Conservation (phyloP, 371 early-diverging fungal species). For the Mortierella sp. region DNA sequence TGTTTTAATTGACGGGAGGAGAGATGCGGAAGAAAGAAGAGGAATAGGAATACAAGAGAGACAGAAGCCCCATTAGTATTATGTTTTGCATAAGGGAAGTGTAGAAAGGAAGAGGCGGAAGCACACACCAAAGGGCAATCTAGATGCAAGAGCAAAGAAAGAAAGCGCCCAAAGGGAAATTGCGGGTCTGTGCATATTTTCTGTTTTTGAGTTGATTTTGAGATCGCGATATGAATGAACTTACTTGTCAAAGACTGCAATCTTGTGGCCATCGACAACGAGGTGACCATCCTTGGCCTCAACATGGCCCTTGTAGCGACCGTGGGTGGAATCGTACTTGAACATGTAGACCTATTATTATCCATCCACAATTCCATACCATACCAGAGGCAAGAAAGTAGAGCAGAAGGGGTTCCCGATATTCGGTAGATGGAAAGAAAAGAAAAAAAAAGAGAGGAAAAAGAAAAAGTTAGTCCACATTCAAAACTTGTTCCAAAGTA, state of each 20-base stretch:
- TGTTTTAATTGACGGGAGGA: background rate
- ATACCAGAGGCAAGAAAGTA: background rate
- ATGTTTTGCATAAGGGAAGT: background rate
- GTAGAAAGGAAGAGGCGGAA: background rate
- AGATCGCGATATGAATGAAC: constrained; percentile 2
- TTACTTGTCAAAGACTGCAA: constrained; percentile 81
- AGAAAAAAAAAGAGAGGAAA: background rate
- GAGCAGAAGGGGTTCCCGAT: background rate
- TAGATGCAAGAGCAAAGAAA: background rate
- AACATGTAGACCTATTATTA: constrained; percentile 85
- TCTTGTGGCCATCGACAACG: constrained; percentile 85
- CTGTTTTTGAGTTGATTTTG: constrained; percentile 3
- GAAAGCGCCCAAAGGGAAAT: background rate
- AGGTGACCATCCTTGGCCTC: constrained; percentile 87
- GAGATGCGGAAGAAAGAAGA: background rate
- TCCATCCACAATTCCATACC: background rate
- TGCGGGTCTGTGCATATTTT: background rate
- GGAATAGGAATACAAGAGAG: background rate
- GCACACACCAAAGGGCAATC: background rate
- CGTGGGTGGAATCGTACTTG: constrained; percentile 99
- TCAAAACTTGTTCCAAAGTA: background rate
- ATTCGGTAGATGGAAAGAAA: background rate
- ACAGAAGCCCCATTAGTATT: background rate
- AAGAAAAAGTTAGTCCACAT: background rate
- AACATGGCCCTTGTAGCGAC: constrained; percentile 88